Evolutionary conservation across 768 basidiomycete species (phyloP), one percentile per base, ranked within the genome.

Genomic region (Tylopilus rubrobrunneus): DNA sequence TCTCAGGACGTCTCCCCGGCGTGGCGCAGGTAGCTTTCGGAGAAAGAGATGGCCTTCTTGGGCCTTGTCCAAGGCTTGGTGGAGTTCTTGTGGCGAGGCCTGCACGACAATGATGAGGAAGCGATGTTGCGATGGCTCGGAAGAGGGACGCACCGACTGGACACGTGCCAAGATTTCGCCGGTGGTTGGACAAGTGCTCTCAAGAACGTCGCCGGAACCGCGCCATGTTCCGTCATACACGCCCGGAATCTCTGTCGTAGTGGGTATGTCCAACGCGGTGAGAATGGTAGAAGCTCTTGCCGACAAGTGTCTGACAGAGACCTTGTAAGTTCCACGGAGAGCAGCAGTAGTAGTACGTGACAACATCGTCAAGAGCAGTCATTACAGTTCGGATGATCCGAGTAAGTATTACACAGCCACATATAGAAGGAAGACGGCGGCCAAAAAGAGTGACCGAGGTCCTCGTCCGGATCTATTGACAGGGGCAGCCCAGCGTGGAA

Each of bases 161-260:
- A 96, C 83, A 51, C 78, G 78, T 36, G 87, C 94, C 36, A 98
- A 74, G 15, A 85, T 74, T 65, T 96, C 92, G 3, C 92, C 92
- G 15, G 93, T 96, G 9, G 91, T 83, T 14, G 93, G 93, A 68
- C 93, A 96, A 17, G 81, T 65, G 48, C 87, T 90, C 59, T 80
- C 73, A 17, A 89, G 63, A 5, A 89, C 52, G 49, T 87, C 85
- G 3, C 92, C 92, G 19, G 80, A 62, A 21, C 91, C 92, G 52
- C 77, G 74, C 92, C 92, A 94, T 60, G 78, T 71, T 34, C 91
- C 91, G 63, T 93, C 86, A 63, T 89, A 94, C 17, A 93, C 87
- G 2, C 92, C 91, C 11, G 77, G 71, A 15, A 89, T 62, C 48
- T 86, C 85, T 12, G 74, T 73, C n/a, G 73, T 67, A 7, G 77